phyloP scores from a whole-genome alignment of 495 filamentous ascomycete genomes.

The Pyrenula aspistea region DNA sequence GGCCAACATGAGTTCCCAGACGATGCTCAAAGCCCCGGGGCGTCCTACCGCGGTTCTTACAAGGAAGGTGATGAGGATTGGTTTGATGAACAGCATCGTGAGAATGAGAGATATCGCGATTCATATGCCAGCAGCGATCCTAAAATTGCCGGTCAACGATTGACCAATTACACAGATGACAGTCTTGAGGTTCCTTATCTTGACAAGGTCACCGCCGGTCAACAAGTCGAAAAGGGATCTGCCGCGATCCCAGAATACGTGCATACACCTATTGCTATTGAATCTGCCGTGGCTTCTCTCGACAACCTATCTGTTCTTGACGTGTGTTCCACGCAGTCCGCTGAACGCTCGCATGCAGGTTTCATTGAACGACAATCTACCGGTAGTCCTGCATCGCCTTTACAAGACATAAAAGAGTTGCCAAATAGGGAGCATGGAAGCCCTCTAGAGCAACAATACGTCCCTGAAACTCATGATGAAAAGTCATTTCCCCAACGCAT shows the following conservation, averaged over 20 bases:
- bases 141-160: constrained; percentile 39
- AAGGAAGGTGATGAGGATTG: constrained; percentile 24
- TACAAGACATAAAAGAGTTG: constrained; percentile 4
- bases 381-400: constrained; percentile 11
- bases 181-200: constrained; percentile 48
- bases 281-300: constrained; percentile 80
- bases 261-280: constrained; percentile 56
- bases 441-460: constrained; percentile 32
- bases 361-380: constrained; percentile 15
- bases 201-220: constrained; percentile 49
- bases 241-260: constrained; percentile 66
- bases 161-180: constrained; percentile 54
- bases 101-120: constrained; percentile 39
- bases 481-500: constrained; percentile 33
- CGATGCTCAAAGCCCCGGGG: constrained; percentile 28
- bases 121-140: constrained; percentile 36
- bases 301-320: constrained; percentile 61
- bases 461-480: constrained; percentile 26
- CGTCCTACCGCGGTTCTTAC: constrained; percentile 10
- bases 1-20: constrained; percentile 24
- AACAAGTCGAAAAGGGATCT: constrained; percentile 48
- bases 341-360: constrained; percentile 21
- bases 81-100: constrained; percentile 39
- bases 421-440: constrained; percentile 21
- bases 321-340: constrained; percentile 22